phyloP scores from a whole-genome alignment of 805 yeast genomes.

The Schizosaccharomyces osmophilus region DNA sequence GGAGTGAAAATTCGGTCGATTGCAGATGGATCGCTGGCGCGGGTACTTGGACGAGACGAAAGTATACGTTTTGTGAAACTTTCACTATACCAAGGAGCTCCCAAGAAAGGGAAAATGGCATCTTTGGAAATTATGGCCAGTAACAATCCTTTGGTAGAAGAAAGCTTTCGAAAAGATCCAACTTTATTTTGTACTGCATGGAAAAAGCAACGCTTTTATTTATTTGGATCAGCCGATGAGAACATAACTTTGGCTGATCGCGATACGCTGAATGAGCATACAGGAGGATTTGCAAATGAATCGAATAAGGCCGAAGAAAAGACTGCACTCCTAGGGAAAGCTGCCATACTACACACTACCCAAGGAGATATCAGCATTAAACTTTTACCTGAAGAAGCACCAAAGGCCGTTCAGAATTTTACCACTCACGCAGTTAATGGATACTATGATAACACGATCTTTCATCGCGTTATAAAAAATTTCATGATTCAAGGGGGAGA shows the following conservation, averaged over 20 bases:
- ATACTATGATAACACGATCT: constrained; percentile 19
- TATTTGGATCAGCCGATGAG: constrained; percentile 10
- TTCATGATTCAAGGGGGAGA: constrained; percentile 43
- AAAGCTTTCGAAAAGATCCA: constrained; percentile 12
- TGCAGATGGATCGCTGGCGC: constrained; percentile 9
- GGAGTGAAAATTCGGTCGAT: constrained; percentile 15
- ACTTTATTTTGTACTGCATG: constrained; percentile 13
- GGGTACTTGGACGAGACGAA: constrained; percentile 14
- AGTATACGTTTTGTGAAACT: constrained; percentile 11
- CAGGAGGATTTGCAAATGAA: constrained; percentile 2
- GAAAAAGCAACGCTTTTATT: constrained; percentile 10
- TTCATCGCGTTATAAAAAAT: constrained; percentile 21
- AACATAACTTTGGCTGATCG: constrained; percentile 9
- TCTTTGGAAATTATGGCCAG: constrained; percentile 15
- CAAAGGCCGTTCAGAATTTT: constrained; percentile 22
- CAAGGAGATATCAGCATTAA: constrained; percentile 20
- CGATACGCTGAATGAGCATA: constrained; percentile 13
- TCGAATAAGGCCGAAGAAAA: constrained; percentile 4
- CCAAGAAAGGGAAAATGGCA: constrained; percentile 9
- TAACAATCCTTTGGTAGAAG: constrained; percentile 12
- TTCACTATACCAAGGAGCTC: constrained; percentile 14
- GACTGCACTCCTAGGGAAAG: background rate
- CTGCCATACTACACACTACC: constrained; percentile 18
- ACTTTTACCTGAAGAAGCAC: constrained; percentile 17
- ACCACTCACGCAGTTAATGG: constrained; percentile 15